These are phyloP conservation scores for Diaporthe sp. DNA, from an alignment of 2,329 filamentous ascomycete species.

Conservation along the genomic window DNA sequence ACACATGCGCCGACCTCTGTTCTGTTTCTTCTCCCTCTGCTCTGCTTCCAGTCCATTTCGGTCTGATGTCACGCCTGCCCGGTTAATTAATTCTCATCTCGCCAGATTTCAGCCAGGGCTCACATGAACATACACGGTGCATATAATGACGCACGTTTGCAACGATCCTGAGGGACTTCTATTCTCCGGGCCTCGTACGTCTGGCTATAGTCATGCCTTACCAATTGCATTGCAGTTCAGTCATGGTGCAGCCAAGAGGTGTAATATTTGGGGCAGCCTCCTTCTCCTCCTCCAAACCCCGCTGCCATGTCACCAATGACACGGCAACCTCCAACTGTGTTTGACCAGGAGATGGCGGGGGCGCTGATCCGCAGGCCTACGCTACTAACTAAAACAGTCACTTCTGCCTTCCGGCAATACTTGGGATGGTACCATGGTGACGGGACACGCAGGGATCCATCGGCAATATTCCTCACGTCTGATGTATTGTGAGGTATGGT, in stretches of 20 bases:
- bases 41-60: not conserved
- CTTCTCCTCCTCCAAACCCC: constrained; percentile 15
- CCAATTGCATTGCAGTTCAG: constrained; percentile 29
- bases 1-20: not conserved
- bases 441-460: constrained; percentile 13
- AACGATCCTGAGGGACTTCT: not conserved
- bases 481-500: not conserved
- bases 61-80: not conserved
- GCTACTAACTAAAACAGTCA: not conserved
- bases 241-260: constrained; percentile 8
- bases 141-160: not conserved
- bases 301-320: constrained; percentile 31
- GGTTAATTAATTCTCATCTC: not conserved
- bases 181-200: not conserved
- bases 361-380: not conserved
- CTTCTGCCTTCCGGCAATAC: constrained; percentile 12
- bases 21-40: not conserved
- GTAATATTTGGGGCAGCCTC: constrained; percentile 30
- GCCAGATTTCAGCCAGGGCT: not conserved
- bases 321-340: not conserved
- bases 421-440: not conserved
- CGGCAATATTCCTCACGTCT: constrained; percentile 16
- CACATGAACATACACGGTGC: not conserved
- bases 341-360: constrained; percentile 1
- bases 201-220: constrained; percentile 26